Evolutionary conservation across 768 basidiomycete genomes (phyloP).

Genomic region (Hypholoma fasciculare): DNA sequence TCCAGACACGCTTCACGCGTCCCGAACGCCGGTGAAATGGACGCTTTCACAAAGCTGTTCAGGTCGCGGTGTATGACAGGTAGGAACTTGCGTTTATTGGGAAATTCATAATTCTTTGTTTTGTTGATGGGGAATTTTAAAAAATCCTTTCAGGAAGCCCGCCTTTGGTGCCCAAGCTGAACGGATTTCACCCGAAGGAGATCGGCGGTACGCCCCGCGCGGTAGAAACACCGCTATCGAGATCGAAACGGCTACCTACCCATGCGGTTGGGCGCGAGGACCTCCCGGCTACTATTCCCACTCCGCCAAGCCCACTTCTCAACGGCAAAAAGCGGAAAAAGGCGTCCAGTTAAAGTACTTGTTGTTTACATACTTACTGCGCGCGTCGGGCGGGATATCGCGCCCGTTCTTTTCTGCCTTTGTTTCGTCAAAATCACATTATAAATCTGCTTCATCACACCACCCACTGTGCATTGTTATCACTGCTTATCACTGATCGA

Average conservation of each 20-base stretch:
- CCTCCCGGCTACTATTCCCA: constrained; percentile 2
- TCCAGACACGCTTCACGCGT: constrained; percentile 23
- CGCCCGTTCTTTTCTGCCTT: background rate
- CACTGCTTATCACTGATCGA: background rate
- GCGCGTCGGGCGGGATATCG: background rate
- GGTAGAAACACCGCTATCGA: constrained; percentile 1
- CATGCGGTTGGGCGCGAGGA: background rate
- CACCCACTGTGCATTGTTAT: background rate
- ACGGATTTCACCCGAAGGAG: constrained; percentile 8
- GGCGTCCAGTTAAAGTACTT: constrained; percentile 18
- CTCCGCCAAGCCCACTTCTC: constrained; percentile 22
- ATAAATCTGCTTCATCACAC: background rate
- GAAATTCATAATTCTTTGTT: background rate
- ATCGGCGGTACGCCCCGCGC: background rate
- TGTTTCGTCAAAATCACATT: background rate
- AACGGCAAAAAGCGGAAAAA: constrained; percentile 62
- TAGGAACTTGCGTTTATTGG: constrained; percentile 20
- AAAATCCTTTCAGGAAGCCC: background rate
- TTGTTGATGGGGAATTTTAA: background rate
- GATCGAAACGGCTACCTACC: constrained; percentile 4
- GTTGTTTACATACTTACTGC: background rate
- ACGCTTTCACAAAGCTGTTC: constrained; percentile 65
- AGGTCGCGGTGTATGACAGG: constrained; percentile 43
- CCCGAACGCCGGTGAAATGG: constrained; percentile 58
- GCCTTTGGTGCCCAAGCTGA: constrained; percentile 10